Percentiles rank a stretch among this genome's conserved stretches.
These are phyloP conservation scores for Erigeron philadelphicus DNA, from an alignment of 140 eudicot genomes.

Conservation along the genomic window DNA sequence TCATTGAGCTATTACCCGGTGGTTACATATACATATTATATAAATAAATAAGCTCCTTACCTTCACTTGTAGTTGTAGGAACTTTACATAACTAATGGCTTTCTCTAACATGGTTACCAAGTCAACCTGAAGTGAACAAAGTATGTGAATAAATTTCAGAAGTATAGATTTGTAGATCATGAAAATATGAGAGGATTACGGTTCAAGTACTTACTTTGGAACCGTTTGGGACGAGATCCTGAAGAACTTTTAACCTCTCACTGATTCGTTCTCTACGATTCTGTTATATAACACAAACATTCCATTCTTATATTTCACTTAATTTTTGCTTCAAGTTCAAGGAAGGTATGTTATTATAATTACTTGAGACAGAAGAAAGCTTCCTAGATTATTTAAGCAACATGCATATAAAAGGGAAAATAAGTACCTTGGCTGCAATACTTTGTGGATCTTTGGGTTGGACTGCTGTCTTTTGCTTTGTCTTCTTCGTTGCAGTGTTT, in stretches of 20 bases:
- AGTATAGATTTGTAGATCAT: not conserved
- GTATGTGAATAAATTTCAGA: not conserved
- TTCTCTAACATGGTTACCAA: conserved; percentile 96
- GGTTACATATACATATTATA: no score
- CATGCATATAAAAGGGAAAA: no score
- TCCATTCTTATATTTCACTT: not conserved
- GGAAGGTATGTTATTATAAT: not conserved
- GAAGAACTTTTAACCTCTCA: conserved; percentile 80
- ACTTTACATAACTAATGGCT: conserved; percentile 91
- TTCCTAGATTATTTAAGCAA: no score
- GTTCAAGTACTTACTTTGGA: conserved; percentile 59
- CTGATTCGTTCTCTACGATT: conserved; percentile 95
- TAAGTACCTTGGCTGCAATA: conserved; percentile 82
- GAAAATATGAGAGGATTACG: not conserved
- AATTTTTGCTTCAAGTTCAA: conserved; percentile 11
- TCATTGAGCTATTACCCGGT: no score
- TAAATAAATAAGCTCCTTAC: conserved; percentile 24
- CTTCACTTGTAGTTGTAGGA: conserved; percentile 97
- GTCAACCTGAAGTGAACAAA: conserved; percentile 66
- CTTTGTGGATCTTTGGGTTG: conserved; percentile 92
- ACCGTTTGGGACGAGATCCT: conserved; percentile 96
- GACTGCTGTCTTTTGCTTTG: conserved; percentile 42
- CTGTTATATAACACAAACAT: conserved; percentile 36
- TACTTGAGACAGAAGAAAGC: not conserved
- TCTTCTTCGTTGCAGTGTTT: conserved; percentile 46